Evolutionary conservation across 2,329 filamentous ascomycete genomes (phyloP), one percentile per base, ranked within the genome.

Genomic region (Furcasterigmium sp.): DNA sequence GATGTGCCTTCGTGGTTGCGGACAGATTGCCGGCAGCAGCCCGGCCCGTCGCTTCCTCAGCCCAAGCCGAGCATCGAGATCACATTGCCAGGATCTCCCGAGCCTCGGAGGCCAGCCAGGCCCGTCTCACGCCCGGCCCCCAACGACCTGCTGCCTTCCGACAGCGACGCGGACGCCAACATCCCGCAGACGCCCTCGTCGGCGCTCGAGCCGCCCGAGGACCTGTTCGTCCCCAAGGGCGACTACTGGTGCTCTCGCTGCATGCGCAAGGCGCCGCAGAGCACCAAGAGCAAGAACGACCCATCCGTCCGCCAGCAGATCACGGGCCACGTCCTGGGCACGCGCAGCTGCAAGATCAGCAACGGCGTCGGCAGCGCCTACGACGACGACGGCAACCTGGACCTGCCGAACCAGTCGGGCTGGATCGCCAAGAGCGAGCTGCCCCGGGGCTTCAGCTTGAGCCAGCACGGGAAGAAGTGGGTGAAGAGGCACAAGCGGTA

Each of bases 391-490:
- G 44, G 34, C 8, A 21, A 20, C 9, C 29, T 39, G 7, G n/a
- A 15, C 8, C 49, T 64, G 10, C 62, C 61, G 13, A 64, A 64
- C 46, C 54, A 52, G 26, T 60, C 56, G 14, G 60, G 61, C 17
- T 64, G 60, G 59, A 55, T 64, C 15, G 48, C 45, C 7, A 44
- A 37, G 2, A 39, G 28, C 3, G 39, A 50, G 13, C 39, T 59
- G 8, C 52, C 47, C 6, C 46, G 41, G 17, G 36, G 42, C 1
- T 40, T 58, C 4, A 41, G 43, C 11, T 46, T 60, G 8, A 41
- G 45, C 5, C 8, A 29, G 2, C 39, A 61, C 25, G 60, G 56
- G 38, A 45, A 48, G 1, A 42, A 25, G 8, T 63, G 63, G 45
- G n/a, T 49, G 0, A 25, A 23, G 6, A 36, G 37, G 37, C 53